phyloP scores from a whole-genome alignment of 2,329 filamentous ascomycete species.

The Calonectria henricotiae region DNA sequence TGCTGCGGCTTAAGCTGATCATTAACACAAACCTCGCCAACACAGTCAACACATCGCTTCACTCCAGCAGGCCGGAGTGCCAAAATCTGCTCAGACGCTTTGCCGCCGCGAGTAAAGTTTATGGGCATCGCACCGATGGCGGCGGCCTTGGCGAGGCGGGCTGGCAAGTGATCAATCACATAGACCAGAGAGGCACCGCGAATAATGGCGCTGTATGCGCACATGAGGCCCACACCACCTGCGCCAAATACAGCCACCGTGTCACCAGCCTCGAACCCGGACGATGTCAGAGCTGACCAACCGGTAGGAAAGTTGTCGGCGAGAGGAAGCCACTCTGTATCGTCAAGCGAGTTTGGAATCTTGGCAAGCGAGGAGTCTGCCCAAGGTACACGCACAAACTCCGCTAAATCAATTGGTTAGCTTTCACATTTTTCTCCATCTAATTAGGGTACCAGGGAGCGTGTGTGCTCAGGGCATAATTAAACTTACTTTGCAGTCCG shows the following conservation, averaged over 20 bases:
- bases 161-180: slow-evolving; percentile 35
- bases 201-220: slow-evolving; percentile 40
- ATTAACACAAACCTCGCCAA: slow-evolving; percentile 34
- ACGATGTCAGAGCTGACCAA: slow-evolving; percentile 26
- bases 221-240: slow-evolving; percentile 36
- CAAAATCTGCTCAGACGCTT: slow-evolving; percentile 41
- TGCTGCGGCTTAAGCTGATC: slow-evolving; percentile 34
- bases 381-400: slow-evolving; percentile 14
- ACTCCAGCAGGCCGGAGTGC: slow-evolving; percentile 30
- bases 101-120: slow-evolving; percentile 33
- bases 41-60: slow-evolving; percentile 31
- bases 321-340: slow-evolving; percentile 16
- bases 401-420: neutral
- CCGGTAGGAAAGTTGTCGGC: slow-evolving; percentile 39
- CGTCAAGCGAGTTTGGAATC: neutral
- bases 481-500: slow-evolving; percentile 20
- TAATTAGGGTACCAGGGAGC: neutral
- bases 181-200: slow-evolving; percentile 41
- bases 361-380: slow-evolving; percentile 18
- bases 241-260: slow-evolving; percentile 41
- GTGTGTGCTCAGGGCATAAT: neutral
- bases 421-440: neutral
- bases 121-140: slow-evolving; percentile 41
- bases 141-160: slow-evolving; percentile 33
- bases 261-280: slow-evolving; percentile 37